Evolutionary conservation across 495 filamentous ascomycete genomes (phyloP).

Genomic region (Trichoderma gamsii): DNA sequence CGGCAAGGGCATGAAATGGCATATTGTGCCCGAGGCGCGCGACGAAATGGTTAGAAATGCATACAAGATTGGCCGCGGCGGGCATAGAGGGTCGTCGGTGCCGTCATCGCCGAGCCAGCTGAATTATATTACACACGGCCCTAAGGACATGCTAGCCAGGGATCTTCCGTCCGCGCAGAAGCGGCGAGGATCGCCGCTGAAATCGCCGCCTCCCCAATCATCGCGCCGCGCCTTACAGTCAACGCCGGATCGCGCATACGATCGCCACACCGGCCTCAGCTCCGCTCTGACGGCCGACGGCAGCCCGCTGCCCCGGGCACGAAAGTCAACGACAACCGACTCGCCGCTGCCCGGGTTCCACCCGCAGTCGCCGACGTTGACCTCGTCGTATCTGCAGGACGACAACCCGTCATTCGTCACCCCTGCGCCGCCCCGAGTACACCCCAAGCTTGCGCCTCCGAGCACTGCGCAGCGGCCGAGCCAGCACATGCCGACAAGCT

Average conservation of each 20-base stretch:
- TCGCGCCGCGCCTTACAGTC: slow-evolving; percentile 44
- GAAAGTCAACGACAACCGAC: slow-evolving; percentile 53
- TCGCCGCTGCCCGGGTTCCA: neutral
- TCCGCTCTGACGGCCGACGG: slow-evolving; percentile 40
- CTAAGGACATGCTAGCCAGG: slow-evolving; percentile 40
- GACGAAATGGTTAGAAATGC: slow-evolving; percentile 58
- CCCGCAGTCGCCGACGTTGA: slow-evolving; percentile 50
- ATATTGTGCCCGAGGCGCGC: slow-evolving; percentile 70
- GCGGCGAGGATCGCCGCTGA: slow-evolving; percentile 45
- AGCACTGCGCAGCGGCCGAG: slow-evolving; percentile 86
- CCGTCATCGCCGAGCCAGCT: slow-evolving; percentile 51
- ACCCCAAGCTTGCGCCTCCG: slow-evolving; percentile 78
- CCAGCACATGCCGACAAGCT: slow-evolving; percentile 90
- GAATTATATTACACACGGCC: slow-evolving; percentile 43
- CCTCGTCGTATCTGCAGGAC: slow-evolving; percentile 54
- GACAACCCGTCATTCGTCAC: slow-evolving; percentile 62
- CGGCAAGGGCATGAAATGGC: slow-evolving; percentile 98
- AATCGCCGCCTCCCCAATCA: slow-evolving; percentile 41
- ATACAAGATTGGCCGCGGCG: slow-evolving; percentile 49
- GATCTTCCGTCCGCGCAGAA: slow-evolving; percentile 40
- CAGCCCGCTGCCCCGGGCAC: slow-evolving; percentile 47
- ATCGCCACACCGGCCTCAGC: slow-evolving; percentile 43
- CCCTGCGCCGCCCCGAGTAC: slow-evolving; percentile 75
- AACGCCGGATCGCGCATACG: slow-evolving; percentile 55
- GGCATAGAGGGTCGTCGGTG: slow-evolving; percentile 50